These are phyloP conservation scores for Austroboletus rostrupii DNA, from an alignment of 1,284 basidiomycete species.

Conservation along the genomic window DNA sequence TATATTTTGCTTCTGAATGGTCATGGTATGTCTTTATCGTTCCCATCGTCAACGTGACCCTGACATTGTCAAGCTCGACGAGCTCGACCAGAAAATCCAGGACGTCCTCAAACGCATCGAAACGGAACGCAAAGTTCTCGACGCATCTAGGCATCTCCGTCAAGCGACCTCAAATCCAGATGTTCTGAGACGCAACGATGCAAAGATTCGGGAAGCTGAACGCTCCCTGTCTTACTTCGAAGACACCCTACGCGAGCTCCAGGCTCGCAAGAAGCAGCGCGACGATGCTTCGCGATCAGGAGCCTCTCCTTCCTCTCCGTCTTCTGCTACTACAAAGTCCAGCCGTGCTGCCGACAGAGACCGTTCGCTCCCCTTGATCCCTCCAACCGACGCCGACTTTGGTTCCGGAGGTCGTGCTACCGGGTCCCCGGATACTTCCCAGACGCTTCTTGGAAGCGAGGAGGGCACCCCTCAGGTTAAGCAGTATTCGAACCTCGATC, in stretches of 20 bases:
- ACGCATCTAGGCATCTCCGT: conserved; percentile 77
- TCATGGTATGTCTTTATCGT: conserved; percentile 30
- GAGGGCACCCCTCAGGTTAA: conserved; percentile 51
- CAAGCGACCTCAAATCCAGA: conserved; percentile 85
- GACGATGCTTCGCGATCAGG: conserved; percentile 53
- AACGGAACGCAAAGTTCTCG: conserved; percentile 89
- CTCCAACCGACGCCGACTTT: conserved; percentile 46
- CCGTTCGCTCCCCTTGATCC: conserved; percentile 40
- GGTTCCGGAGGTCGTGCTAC: conserved; percentile 32
- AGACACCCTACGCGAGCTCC: conserved; percentile 79
- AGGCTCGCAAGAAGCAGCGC: conserved; percentile 64
- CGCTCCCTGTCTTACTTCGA: conserved; percentile 86
- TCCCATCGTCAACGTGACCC: conserved; percentile 4
- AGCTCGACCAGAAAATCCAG: conserved; percentile 88
- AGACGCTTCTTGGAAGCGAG: conserved; percentile 31
- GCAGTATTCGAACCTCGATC: conserved; percentile 77
- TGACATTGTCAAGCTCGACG: conserved; percentile 28
- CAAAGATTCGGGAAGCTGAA: conserved; percentile 86
- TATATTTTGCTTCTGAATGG: conserved; percentile 15
- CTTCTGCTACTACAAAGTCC: conserved; percentile 19
- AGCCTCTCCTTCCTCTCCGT: conserved; percentile 30
- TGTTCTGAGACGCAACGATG: conserved; percentile 77
- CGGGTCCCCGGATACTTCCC: conserved; percentile 28
- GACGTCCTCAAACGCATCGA: conserved; percentile 88
- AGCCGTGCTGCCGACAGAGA: conserved; percentile 30